Evolutionary conservation across 73 alveolate genomes (phyloP).

Genomic region (Blepharisma japonicum): DNA sequence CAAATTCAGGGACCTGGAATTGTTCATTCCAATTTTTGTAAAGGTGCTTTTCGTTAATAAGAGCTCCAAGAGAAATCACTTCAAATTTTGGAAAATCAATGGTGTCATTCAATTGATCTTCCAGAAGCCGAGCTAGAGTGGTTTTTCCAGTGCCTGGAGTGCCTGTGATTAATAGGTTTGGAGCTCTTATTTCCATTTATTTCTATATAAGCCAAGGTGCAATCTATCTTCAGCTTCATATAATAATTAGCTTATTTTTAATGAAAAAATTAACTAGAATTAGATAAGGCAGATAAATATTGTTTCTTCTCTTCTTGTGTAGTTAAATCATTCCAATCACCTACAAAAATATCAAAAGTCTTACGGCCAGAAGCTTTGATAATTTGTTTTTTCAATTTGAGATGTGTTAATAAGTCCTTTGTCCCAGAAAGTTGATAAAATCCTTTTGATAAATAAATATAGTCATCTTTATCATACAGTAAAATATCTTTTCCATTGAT

Average conservation of each 20-base stretch:
- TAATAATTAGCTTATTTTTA: too few species aligned
- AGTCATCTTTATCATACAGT: not conserved
- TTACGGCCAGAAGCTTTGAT: too few species aligned
- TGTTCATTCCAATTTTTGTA: slow-evolving; percentile 93
- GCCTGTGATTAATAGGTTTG: slow-evolving; percentile 94
- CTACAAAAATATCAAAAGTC: too few species aligned
- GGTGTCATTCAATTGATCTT: slow-evolving; percentile 66
- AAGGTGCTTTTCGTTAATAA: slow-evolving; percentile 82
- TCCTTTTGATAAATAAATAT: not conserved
- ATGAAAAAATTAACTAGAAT: too few species aligned
- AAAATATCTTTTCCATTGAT: not conserved
- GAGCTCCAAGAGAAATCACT: slow-evolving; percentile 83
- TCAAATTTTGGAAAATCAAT: slow-evolving; percentile 61
- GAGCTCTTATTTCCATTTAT: slow-evolving; percentile 42
- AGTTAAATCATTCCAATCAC: too few species aligned
- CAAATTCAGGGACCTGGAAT: slow-evolving; percentile 94
- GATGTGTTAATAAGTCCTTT: not conserved
- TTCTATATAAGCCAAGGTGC: too few species aligned
- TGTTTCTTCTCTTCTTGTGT: too few species aligned
- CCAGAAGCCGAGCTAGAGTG: slow-evolving; percentile 83
- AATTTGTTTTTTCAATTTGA: too few species aligned
- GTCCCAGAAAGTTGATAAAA: not conserved
- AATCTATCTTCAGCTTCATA: too few species aligned
- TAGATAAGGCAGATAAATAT: too few species aligned
- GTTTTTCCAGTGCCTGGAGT: slow-evolving; percentile 99